Conservation (phyloP, 495 filamentous ascomycete species). For the Halenospora varia region DNA sequence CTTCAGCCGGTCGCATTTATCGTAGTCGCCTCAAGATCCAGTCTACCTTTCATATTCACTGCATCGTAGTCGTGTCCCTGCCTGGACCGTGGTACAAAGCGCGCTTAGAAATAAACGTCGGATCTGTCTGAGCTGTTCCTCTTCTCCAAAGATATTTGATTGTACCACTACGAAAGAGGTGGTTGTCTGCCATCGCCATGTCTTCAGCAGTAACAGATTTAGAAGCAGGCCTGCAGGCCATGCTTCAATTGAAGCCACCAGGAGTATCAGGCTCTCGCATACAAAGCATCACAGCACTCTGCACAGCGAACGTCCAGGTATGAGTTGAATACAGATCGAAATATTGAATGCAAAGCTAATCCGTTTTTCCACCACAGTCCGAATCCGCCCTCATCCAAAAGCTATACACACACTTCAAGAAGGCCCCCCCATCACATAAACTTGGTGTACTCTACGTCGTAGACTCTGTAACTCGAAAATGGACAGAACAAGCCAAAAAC, state of each 20-base stretch:
- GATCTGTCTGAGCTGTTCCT: conserved; percentile 8
- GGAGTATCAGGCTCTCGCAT: conserved; percentile 93
- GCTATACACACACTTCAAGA: conserved; percentile 95
- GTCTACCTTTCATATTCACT: conserved; percentile 11
- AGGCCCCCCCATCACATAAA: conserved; percentile 91
- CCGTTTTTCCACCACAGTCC: conserved; percentile 62
- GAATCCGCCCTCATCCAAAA: conserved; percentile 95
- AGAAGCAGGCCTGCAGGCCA: conserved; percentile 83
- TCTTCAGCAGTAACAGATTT: conserved; percentile 80
- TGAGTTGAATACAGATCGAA: conserved; percentile 26
- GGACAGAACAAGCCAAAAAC: conserved; percentile 91
- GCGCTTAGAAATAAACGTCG: conserved; percentile 16
- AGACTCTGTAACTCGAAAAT: conserved; percentile 99
- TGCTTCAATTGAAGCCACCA: conserved; percentile 86
- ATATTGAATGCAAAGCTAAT: conserved; percentile 21
- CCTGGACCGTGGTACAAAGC: conserved; percentile 13
- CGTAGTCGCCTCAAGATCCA: conserved; percentile 17
- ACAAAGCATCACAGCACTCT: conserved; percentile 74
- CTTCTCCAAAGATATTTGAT: too few relatives aligned
- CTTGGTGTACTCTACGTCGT: conserved; percentile 99
- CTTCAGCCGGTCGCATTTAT: conserved; percentile 12
- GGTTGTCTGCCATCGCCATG: conserved; percentile 45
- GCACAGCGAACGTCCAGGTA: conserved; percentile 92
- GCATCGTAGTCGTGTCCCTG: conserved; percentile 19
- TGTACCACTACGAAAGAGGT: too few relatives aligned